A percentile compares a stretch with the other conserved stretches of the same genome.
These are phyloP conservation scores for Zygnema cylindricum DNA, from an alignment of 139 green algal species.

Conservation along the genomic window DNA sequence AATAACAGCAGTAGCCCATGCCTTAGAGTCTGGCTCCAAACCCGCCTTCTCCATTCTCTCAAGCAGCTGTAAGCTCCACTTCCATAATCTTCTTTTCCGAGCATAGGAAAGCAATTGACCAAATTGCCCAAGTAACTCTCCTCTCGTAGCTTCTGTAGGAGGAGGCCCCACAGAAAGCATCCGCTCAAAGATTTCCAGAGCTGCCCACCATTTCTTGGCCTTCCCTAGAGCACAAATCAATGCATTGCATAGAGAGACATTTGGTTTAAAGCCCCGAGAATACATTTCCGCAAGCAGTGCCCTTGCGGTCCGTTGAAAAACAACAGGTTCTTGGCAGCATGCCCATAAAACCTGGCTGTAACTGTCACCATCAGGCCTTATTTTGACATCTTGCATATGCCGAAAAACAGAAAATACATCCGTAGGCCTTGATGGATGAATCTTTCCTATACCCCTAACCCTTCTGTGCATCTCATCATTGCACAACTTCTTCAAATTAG, in stretches of 20 bases:
- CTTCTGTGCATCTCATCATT: not conserved
- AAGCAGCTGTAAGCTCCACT: conserved; percentile 42
- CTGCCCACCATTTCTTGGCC: conserved; percentile 40
- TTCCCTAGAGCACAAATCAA: conserved; percentile 34
- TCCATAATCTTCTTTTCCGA: conserved; percentile 38
- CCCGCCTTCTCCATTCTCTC: conserved; percentile 32
- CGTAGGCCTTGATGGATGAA: not conserved
- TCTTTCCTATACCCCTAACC: not conserved
- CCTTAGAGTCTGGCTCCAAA: conserved; percentile 10
- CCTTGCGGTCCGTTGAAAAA: not conserved
- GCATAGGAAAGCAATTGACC: conserved; percentile 11
- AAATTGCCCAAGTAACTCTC: conserved; percentile 31
- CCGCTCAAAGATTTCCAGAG: conserved; percentile 31
- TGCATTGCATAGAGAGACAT: not conserved
- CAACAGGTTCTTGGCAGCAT: not conserved
- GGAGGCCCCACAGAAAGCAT: conserved; percentile 28
- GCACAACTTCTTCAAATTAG: not conserved
- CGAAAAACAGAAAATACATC: not conserved
- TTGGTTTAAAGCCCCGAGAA: not conserved
- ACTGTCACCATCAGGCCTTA: not conserved
- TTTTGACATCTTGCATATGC: not conserved
- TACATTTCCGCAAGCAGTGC: not conserved
- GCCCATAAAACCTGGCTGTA: not conserved
- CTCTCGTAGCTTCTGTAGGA: not conserved
- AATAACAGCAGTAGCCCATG: conserved; percentile 35